Evolutionary conservation across 1,139 yeast species (phyloP).

Genomic region (Taphrina betulina): DNA sequence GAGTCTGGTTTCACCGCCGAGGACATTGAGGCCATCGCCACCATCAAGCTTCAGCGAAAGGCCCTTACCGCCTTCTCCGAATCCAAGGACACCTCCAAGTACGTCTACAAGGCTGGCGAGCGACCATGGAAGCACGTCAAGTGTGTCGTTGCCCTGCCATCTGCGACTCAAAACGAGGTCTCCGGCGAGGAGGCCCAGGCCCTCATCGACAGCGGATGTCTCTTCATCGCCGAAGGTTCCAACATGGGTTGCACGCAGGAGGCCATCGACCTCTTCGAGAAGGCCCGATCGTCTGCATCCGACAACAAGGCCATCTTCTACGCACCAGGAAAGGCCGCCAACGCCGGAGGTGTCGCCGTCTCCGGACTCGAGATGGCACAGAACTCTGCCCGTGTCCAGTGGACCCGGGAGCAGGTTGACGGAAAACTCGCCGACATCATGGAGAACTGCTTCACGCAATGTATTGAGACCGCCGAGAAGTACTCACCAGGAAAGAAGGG

Average conservation of each 20-base stretch:
- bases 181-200: constrained; percentile 96
- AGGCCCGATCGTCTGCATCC: constrained; percentile 41
- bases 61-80: constrained; percentile 64
- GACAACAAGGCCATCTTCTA: constrained; percentile 71
- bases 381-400: constrained; percentile 87
- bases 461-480: constrained; percentile 79
- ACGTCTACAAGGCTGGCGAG: constrained; percentile 82
- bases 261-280: constrained; percentile 92
- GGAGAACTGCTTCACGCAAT: constrained; percentile 89
- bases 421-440: constrained; percentile 81
- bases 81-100: constrained; percentile 41
- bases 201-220: constrained; percentile 85
- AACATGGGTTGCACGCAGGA: constrained; percentile 99
- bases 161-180: constrained; percentile 98
- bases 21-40: constrained; percentile 74
- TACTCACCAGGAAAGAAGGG: constrained; percentile 69
- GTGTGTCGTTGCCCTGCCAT: constrained; percentile 95
- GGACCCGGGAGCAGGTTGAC: constrained; percentile 91
- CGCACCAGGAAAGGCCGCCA: constrained; percentile 99
- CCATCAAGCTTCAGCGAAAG: constrained; percentile 78
- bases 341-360: constrained; percentile 99
- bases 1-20: constrained; percentile 70
- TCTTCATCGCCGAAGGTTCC: constrained; percentile 96
- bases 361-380: constrained; percentile 99
- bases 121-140: constrained; percentile 94